Conservation (phyloP, 2,329 filamentous ascomycete species). For the Phaeophleospora eucalypticola region DNA sequence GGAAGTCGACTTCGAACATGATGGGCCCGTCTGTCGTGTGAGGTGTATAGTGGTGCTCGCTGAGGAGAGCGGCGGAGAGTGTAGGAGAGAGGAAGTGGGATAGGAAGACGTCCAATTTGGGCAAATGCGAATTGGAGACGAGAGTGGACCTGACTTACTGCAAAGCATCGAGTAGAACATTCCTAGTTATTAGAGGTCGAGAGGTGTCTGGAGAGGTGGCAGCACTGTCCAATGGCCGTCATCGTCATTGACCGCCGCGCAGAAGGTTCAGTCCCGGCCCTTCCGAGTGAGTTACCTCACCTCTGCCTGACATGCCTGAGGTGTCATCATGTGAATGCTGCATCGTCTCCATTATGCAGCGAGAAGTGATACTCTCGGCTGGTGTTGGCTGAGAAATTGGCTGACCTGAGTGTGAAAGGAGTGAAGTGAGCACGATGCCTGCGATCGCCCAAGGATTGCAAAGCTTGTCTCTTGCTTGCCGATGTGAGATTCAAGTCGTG, state of each 20-base stretch:
- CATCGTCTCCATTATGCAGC: no score
- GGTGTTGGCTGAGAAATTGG: no score
- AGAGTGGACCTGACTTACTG: no score
- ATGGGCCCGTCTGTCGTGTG: not conserved
- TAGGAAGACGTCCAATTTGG: not conserved
- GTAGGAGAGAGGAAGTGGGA: not conserved
- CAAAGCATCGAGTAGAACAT: not conserved
- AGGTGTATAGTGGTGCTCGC: no score
- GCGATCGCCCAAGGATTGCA: no score
- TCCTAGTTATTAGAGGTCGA: not conserved
- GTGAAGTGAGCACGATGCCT: no score
- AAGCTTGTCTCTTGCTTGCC: no score
- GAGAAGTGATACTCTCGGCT: no score
- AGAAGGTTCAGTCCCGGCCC: not conserved
- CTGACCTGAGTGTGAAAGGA: no score
- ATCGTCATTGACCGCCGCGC: not conserved
- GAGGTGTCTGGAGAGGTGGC: not conserved
- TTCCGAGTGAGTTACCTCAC: not conserved
- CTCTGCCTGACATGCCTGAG: conserved; percentile 1
- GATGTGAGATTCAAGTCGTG: no score
- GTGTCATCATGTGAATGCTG: no score
- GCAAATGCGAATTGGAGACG: not conserved
- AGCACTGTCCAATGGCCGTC: not conserved
- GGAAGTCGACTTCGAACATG: conserved; percentile 34
- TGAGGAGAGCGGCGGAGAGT: not conserved